Conservation (phyloP, 2,329 filamentous ascomycete species). For the Endoconidiophora laricicola region DNA sequence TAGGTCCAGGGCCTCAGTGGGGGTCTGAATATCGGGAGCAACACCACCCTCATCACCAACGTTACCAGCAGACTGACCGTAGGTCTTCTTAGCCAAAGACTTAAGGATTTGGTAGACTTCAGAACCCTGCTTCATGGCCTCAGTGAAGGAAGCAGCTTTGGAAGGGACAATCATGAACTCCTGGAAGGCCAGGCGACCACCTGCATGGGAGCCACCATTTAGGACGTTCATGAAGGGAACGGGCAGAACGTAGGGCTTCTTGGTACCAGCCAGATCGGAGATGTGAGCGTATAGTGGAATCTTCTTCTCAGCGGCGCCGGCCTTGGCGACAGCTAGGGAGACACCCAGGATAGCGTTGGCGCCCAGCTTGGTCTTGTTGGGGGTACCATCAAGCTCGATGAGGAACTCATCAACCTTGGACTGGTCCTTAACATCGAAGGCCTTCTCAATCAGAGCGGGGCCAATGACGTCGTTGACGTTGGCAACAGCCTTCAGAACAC, state of each 20-base stretch:
- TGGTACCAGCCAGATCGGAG: conserved; percentile 73
- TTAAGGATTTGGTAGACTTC: conserved; percentile 99
- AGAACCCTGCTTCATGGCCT: conserved; percentile 88
- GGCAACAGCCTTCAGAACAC: conserved; percentile 69
- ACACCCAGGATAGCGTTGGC: conserved; percentile 83
- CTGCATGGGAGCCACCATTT: conserved; percentile 83
- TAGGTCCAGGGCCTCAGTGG: conserved; percentile 90
- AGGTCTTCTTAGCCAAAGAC: conserved; percentile 95
- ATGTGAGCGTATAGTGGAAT: conserved; percentile 79
- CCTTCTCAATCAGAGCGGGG: conserved; percentile 67
- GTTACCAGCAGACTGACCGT: conserved; percentile 96
- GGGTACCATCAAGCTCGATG: conserved; percentile 66
- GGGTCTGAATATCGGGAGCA: conserved; percentile 92
- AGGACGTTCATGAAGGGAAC: conserved; percentile 91
- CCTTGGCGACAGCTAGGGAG: conserved; percentile 71
- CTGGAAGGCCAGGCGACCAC: conserved; percentile 88
- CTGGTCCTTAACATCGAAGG: conserved; percentile 75
- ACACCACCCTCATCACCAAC: conserved; percentile 99
- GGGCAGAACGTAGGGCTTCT: conserved; percentile 81
- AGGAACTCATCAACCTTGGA: conserved; percentile 70
- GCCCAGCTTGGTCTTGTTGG: conserved; percentile 77
- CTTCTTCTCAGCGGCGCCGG: conserved; percentile 73
- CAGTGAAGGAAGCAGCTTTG: conserved; percentile 76
- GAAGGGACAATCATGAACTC: conserved; percentile 91
- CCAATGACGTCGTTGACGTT: conserved; percentile 74